These are phyloP conservation scores for Suhomyces bolitotheri DNA, from an alignment of 1,139 yeast genomes.

Conservation along the genomic window DNA sequence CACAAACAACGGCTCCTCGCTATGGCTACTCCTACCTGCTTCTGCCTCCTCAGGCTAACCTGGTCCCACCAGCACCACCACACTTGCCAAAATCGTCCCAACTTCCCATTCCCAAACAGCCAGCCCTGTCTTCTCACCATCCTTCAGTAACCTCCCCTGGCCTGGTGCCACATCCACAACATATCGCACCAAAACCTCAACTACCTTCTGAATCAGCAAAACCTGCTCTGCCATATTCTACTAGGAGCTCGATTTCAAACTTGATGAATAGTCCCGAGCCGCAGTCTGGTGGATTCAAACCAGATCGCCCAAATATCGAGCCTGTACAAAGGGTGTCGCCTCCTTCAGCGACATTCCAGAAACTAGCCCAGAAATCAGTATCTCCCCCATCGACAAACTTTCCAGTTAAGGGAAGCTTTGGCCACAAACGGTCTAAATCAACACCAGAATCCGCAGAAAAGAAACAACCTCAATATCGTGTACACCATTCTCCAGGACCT, in stretches of 20 bases:
- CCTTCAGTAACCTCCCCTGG: constrained; percentile 6
- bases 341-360: too few species aligned
- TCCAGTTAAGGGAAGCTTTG: constrained; percentile 20
- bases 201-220: neutral
- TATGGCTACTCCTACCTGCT: constrained; percentile 4
- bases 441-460: constrained; percentile 19
- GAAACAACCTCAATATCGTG: neutral
- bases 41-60: too few species aligned
- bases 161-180: neutral
- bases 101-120: constrained; percentile 1
- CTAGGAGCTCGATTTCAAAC: constrained; percentile 16
- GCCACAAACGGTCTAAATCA: constrained; percentile 30
- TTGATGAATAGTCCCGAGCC: constrained; percentile 18
- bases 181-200: neutral
- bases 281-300: too few species aligned
- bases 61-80: too few species aligned
- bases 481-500: constrained; percentile 43
- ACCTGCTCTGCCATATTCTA: constrained; percentile 1
- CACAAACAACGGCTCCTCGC: constrained; percentile 5
- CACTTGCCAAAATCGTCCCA: neutral
- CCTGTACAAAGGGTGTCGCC: too few species aligned
- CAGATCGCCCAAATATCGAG: too few species aligned
- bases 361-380: constrained; percentile 10
- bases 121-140: neutral
- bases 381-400: constrained; percentile 16